Evolutionary conservation across 2,329 filamentous ascomycete genomes (phyloP).

Genomic region (Fusarium brachygibbosum): DNA sequence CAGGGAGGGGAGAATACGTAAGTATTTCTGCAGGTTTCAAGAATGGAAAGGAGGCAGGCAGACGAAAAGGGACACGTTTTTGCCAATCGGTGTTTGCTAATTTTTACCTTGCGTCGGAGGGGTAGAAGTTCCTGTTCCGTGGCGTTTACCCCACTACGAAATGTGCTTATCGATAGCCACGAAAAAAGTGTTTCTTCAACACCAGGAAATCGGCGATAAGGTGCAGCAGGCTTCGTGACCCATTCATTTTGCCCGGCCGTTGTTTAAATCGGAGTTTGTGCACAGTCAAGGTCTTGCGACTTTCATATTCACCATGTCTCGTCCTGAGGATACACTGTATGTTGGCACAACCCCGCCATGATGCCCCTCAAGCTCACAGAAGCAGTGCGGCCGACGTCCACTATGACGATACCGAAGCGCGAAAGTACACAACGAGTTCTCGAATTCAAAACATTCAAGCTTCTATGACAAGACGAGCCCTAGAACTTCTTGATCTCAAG

Average conservation of each 20-base stretch:
- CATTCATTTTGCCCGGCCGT: not conserved
- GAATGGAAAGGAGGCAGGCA: constrained; percentile 24
- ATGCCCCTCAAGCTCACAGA: constrained; percentile 47
- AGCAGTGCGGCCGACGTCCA: constrained; percentile 91
- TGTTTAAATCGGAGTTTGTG: not conserved
- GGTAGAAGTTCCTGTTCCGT: constrained; percentile 10
- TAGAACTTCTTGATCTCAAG: constrained; percentile 87
- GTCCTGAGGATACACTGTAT: constrained; percentile 94
- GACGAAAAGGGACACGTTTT: constrained; percentile 42
- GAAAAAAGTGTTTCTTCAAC: constrained; percentile 47
- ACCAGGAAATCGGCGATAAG: constrained; percentile 30
- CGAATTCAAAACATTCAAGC: constrained; percentile 97
- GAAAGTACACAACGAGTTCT: constrained; percentile 97
- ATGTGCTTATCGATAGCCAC: constrained; percentile 49
- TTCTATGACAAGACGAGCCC: constrained; percentile 91
- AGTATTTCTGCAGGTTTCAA: constrained; percentile 20
- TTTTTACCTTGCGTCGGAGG: constrained; percentile 20
- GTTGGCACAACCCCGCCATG: constrained; percentile 50
- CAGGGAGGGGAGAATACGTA: constrained; percentile 19
- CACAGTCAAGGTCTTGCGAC: not conserved
- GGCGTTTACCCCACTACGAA: constrained; percentile 2
- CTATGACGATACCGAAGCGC: constrained; percentile 95
- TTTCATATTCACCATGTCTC: constrained; percentile 78
- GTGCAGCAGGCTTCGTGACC: constrained; percentile 9
- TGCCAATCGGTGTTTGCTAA: constrained; percentile 39